Evolutionary conservation across 495 filamentous ascomycete genomes (phyloP).

Genomic region (Lophiostoma macrostomum): DNA sequence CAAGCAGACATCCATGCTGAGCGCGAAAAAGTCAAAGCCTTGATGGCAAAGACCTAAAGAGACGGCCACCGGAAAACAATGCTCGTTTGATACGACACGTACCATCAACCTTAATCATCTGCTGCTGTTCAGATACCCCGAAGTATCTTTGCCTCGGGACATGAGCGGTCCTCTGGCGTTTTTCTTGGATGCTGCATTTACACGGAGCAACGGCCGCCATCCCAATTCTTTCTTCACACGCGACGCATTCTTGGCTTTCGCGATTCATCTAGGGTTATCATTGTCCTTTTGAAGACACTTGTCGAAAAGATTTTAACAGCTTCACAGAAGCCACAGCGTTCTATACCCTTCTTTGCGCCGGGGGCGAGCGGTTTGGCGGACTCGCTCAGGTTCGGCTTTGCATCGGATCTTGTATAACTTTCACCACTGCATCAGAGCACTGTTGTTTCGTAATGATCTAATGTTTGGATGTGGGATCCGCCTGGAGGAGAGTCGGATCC

Average conservation of each 20-base stretch:
- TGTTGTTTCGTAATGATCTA: slow-evolving; percentile 27
- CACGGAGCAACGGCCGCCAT: neutral
- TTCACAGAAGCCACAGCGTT: slow-evolving; percentile 6
- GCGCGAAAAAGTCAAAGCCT: slow-evolving; percentile 51
- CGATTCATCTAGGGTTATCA: slow-evolving; percentile 1
- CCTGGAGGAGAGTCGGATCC: no score
- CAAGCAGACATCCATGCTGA: slow-evolving; percentile 62
- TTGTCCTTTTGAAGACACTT: neutral
- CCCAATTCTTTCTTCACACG: no score
- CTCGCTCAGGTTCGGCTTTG: neutral
- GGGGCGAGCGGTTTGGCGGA: slow-evolving; percentile 6
- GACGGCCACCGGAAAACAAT: neutral
- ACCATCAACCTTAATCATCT: neutral
- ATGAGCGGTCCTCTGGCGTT: slow-evolving; percentile 4
- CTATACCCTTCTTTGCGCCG: slow-evolving; percentile 23
- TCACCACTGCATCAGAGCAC: neutral
- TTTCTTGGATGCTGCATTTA: slow-evolving; percentile 13
- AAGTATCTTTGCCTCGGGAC: neutral
- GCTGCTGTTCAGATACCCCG: neutral
- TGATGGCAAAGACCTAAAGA: slow-evolving; percentile 34
- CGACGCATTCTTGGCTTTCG: slow-evolving; percentile 4
- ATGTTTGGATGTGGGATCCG: slow-evolving; percentile 22
- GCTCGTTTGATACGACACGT: neutral
- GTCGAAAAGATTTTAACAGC: neutral
- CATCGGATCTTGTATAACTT: slow-evolving; percentile 10